A percentile compares a stretch with the other conserved stretches of the same genome.
Conservation (phyloP, 106 monocot species). For the Amphibolis antarctica region DNA sequence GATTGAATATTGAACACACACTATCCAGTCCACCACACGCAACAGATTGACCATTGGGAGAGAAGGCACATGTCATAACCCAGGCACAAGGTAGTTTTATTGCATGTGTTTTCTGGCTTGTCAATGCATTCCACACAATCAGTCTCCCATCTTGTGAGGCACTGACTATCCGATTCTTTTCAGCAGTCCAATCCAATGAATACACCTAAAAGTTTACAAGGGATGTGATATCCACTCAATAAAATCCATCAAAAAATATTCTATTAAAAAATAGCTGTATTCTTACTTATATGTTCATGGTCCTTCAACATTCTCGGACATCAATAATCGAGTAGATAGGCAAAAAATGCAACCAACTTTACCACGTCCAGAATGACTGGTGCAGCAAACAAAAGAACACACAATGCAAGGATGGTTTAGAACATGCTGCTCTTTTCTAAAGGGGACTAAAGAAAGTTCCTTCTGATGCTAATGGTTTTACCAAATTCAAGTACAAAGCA, state of each 20-base stretch:
- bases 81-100: conserved; percentile 87
- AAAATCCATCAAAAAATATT: neutral
- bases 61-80: conserved; percentile 92
- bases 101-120: conserved; percentile 95
- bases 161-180: conserved; percentile 91
- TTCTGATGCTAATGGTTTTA: neutral
- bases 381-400: too few relatives aligned
- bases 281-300: too few relatives aligned
- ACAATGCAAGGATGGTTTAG: too few relatives aligned
- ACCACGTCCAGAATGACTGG: too few relatives aligned
- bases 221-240: neutral
- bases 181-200: conserved; percentile 82
- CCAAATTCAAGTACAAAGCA: too few relatives aligned
- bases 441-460: neutral
- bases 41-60: conserved; percentile 80
- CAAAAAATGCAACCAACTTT: too few relatives aligned
- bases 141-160: conserved; percentile 91
- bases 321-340: too few relatives aligned
- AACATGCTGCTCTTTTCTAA: too few relatives aligned
- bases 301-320: too few relatives aligned
- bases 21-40: conserved; percentile 95
- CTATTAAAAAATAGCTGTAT: neutral
- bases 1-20: conserved; percentile 86
- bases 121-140: conserved; percentile 98
- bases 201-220: conserved; percentile 46